phyloP scores from a whole-genome alignment of 1,284 basidiomycete species.

The Leccinum fallax region DNA sequence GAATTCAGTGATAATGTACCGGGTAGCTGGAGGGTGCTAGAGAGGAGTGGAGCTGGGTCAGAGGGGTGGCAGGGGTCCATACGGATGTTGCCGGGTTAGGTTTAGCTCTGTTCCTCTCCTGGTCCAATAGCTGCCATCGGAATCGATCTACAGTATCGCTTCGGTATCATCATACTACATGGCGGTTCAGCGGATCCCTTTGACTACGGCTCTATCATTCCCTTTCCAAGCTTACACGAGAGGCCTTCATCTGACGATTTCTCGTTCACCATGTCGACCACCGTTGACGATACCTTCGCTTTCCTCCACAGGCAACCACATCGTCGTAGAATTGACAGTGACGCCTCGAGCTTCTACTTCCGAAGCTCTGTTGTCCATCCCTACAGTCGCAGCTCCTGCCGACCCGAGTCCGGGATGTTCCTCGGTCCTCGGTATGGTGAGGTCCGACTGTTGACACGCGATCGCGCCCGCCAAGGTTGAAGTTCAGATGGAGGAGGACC shows the following conservation, averaged over 20 bases:
- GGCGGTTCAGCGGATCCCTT: slow-evolving; percentile 71
- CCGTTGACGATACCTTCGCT: slow-evolving; percentile 72
- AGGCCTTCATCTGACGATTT: slow-evolving; percentile 60
- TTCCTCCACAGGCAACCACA: slow-evolving; percentile 51
- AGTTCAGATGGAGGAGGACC: too few relatives aligned
- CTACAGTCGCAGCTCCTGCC: slow-evolving; percentile 47
- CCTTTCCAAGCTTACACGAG: slow-evolving; percentile 48
- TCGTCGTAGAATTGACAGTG: slow-evolving; percentile 65
- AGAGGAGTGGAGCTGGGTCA: too few relatives aligned
- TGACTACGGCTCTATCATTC: slow-evolving; percentile 52
- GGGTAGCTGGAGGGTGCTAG: too few relatives aligned
- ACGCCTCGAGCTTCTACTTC: slow-evolving; percentile 78
- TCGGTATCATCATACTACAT: slow-evolving; percentile 81
- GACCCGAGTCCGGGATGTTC: slow-evolving; percentile 51
- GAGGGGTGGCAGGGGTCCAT: too few relatives aligned
- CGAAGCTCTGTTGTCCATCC: slow-evolving; percentile 37
- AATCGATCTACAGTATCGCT: slow-evolving; percentile 74
- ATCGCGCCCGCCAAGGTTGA: too few relatives aligned
- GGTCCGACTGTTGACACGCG: too few relatives aligned
- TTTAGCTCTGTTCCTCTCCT: slow-evolving; percentile 39
- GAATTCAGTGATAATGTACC: too few relatives aligned
- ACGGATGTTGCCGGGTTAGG: too few relatives aligned
- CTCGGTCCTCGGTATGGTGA: slow-evolving; percentile 44
- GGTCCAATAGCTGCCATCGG: slow-evolving; percentile 41
- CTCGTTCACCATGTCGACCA: slow-evolving; percentile 55